phyloP scores from a whole-genome alignment of 2,329 filamentous ascomycete genomes.

The Pseudogymnoascus sp. region DNA sequence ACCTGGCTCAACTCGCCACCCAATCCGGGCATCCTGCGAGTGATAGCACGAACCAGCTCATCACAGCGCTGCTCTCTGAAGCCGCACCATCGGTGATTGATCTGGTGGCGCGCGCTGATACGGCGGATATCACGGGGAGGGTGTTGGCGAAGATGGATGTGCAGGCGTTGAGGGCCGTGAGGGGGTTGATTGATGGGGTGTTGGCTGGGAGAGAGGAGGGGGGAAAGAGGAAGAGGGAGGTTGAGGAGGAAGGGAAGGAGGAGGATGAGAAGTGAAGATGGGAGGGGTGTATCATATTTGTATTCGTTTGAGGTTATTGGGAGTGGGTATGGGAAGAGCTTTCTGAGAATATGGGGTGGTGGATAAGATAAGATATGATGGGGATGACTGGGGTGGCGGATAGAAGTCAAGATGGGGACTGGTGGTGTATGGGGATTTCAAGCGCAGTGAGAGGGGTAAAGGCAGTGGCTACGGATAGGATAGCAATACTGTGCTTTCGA shows the following conservation, averaged over 20 bases:
- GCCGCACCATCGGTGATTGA: slow-evolving; percentile 34
- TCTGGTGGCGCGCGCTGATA: slow-evolving; percentile 26
- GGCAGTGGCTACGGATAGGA: too few species aligned
- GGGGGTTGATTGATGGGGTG: slow-evolving; percentile 15
- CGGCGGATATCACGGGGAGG: slow-evolving; percentile 1
- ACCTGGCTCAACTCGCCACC: slow-evolving; percentile 48
- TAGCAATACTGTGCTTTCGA: too few species aligned
- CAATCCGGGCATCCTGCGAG: slow-evolving; percentile 36
- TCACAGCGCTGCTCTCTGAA: slow-evolving; percentile 37
- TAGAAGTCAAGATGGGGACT: too few species aligned
- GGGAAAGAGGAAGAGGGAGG: not conserved
- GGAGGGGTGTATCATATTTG: too few species aligned
- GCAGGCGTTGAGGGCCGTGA: slow-evolving; percentile 16
- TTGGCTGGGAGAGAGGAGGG: not conserved
- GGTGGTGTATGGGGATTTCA: too few species aligned
- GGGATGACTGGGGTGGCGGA: too few species aligned
- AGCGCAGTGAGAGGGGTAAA: too few species aligned
- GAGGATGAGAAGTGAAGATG: not conserved
- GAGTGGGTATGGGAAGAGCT: too few species aligned
- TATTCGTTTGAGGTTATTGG: too few species aligned
- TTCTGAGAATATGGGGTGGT: too few species aligned
- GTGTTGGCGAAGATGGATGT: slow-evolving; percentile 10
- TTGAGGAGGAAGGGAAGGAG: not conserved
- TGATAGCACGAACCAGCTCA: slow-evolving; percentile 40
- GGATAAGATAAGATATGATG: too few species aligned